Base-by-base conservation (phyloP, 2,329 filamentous ascomycete species). In the Emmonsiellopsis sp. region DNA sequence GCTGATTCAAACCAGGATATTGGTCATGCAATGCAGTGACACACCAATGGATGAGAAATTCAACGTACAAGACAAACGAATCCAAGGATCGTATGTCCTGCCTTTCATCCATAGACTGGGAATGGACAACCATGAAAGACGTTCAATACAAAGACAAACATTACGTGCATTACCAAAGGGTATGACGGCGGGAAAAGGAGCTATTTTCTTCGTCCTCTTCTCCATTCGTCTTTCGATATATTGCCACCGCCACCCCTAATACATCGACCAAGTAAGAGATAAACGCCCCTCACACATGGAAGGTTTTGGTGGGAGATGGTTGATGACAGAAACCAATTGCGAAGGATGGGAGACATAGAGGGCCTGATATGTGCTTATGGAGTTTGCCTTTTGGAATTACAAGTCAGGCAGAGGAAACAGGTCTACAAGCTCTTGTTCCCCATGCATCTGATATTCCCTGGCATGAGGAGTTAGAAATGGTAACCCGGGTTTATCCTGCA, bases 401-500 rank as follows among this genome's bases (percentile, higher is more conserved):
- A 47, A 39, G 37, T 51, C 32, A 43, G 54, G 51, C 33, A 59
- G 44, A 11, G 57, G 57, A 54, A 59, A 59, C 21, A 58, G 27
- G 9, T 42, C 48, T 42, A 42, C 36, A 37, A 59, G 53, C 21
- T 47, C 56, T 9, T 46, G 37, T 17, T 53, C 40, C 14, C 57
- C 57, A 13, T 42, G 31, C 9, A 37, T 17, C 33, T 47, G 54
- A 42, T 61, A 66, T 33, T 72, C 68, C 13, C 60, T 59, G 49
- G 69, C 53, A 59, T 73, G 70, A 2, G 70, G 69, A 5, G 65
- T 42, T 2, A 73, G 61, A 53, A 71, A 72, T 1, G 70, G 70
- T 21, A 71, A 63, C 3, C 70, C 70, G 0, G 68, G 68, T 6
- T 59, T 56, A 10, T 57, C 53, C 27, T 57, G 50, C 59, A 68